phyloP scores from a whole-genome alignment of 805 yeast genomes.

The Tetrapisispora arboricola region DNA sequence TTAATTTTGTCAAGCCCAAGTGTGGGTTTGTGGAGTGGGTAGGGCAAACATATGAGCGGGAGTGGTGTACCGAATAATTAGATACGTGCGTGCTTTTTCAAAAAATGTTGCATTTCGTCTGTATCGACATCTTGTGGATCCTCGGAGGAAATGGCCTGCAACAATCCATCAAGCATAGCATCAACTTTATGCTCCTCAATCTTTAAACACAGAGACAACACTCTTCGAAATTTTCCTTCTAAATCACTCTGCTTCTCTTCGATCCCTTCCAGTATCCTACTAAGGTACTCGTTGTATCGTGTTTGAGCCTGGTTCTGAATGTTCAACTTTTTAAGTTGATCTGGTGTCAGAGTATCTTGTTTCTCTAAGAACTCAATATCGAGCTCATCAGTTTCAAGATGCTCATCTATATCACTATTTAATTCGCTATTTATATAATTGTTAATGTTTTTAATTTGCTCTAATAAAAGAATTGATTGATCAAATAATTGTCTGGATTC shows the following conservation, averaged over 20 bases:
- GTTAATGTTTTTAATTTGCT: constrained; percentile 44
- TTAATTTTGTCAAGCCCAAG: no score
- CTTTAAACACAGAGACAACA: constrained; percentile 82
- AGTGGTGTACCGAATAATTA: constrained; percentile 2
- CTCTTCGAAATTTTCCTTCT: constrained; percentile 74
- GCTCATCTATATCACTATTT: background rate
- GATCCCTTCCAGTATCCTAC: constrained; percentile 4
- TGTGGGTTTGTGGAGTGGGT: no score
- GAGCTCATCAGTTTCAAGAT: background rate
- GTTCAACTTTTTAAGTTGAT: background rate
- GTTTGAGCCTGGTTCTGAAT: background rate
- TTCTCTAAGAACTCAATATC: background rate
- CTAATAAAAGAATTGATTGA: constrained; percentile 44
- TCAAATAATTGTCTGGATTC: constrained; percentile 37
- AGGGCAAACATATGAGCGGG: no score
- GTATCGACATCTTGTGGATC: constrained; percentile 62
- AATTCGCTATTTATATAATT: background rate
- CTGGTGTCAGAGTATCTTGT: background rate
- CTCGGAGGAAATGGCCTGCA: constrained; percentile 78
- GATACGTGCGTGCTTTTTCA: constrained; percentile 36
- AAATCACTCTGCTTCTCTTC: constrained; percentile 35
- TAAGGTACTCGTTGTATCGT: constrained; percentile 3
- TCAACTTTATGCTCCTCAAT: constrained; percentile 76
- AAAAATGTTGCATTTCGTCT: constrained; percentile 42
- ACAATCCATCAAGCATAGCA: constrained; percentile 67